Evolutionary conservation across 1,284 basidiomycete species (phyloP).

Genomic region (Neonothopanus nambi): DNA sequence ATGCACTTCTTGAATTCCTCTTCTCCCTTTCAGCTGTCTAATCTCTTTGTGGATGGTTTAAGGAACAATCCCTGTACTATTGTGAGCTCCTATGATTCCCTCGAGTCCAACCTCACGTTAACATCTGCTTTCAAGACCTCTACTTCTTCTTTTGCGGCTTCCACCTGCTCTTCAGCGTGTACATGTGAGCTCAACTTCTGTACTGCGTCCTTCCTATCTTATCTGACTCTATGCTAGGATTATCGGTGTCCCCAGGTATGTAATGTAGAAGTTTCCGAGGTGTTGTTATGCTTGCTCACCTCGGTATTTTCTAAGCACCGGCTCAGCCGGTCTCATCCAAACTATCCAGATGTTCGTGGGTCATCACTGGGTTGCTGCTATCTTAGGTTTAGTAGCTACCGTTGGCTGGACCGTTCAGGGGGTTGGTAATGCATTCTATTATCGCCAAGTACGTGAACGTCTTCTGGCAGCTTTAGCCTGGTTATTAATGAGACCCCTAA

Average conservation of each 20-base stretch:
- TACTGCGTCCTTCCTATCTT: constrained; percentile 19
- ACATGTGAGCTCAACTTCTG: constrained; percentile 60
- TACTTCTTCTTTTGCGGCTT: constrained; percentile 96
- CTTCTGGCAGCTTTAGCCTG: neutral
- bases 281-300: constrained; percentile 3
- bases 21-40: constrained; percentile 13
- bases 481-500: constrained; percentile 32
- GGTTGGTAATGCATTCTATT: constrained; percentile 81
- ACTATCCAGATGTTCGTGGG: constrained; percentile 78
- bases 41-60: constrained; percentile 4
- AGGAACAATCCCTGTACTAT: constrained; percentile 87
- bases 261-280: constrained; percentile 9
- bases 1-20: constrained; percentile 26
- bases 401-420: constrained; percentile 89
- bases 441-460: constrained; percentile 58
- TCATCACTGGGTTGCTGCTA: constrained; percentile 67
- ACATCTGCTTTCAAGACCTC: constrained; percentile 60
- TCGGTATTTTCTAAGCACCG: constrained; percentile 57
- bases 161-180: constrained; percentile 88
- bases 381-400: constrained; percentile 80
- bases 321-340: constrained; percentile 93
- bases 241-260: constrained; percentile 79
- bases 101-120: constrained; percentile 29
- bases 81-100: constrained; percentile 48
- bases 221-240: constrained; percentile 55